Evolutionary conservation across 1,139 yeast species (phyloP), one percentile per base, ranked within the genome.

Genomic region (Sugiyamaella xylanicola): DNA sequence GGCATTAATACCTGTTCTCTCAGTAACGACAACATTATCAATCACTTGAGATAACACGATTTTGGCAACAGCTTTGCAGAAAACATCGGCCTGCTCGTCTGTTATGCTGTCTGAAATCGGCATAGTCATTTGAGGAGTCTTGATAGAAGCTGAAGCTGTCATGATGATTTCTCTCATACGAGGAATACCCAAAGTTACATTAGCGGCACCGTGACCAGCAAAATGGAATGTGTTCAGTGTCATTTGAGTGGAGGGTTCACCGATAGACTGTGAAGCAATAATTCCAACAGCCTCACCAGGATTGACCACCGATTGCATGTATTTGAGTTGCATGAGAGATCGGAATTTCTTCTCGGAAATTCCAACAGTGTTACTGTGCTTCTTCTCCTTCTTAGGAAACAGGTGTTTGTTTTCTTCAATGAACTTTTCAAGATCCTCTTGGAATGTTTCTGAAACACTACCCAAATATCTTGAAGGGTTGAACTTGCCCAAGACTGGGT

Each of bases 171-270:
- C 99, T 83, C 99, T 87, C 92, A 95, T 86, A 84, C 99, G 97
- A 50, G 99, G 99, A 71, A 95, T 95, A 87, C 99, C 99, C 69
- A 95, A 81, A 0, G 99, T 95, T 64, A 95, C 99, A 74, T 95
- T 95, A 51, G 99, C 99, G 57, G 99, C 99, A 83, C 99, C 99
- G 77, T 95, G 99, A 72, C 99, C 99, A 65, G 99, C 99, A 70
- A 95, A 95, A 78, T 95, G 99, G 95, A 95, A 95, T 55, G 99
- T 95, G 74, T 95, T 95, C 69, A 95, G 82, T 19, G 99, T 95
- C 99, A 95, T 95, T 78, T 95, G 99, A 4, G 99, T 95, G 3
- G 98, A 91, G 52, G 99, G 99, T 75, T 95, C 99, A 76, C 99
- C 99, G 71, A 95, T 86, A 56, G 98, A 92, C 76, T 95, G 98